These are phyloP conservation scores for Kurtzmaniella quercitrusa DNA, from an alignment of 1,139 yeast genomes.

Conservation along the genomic window DNA sequence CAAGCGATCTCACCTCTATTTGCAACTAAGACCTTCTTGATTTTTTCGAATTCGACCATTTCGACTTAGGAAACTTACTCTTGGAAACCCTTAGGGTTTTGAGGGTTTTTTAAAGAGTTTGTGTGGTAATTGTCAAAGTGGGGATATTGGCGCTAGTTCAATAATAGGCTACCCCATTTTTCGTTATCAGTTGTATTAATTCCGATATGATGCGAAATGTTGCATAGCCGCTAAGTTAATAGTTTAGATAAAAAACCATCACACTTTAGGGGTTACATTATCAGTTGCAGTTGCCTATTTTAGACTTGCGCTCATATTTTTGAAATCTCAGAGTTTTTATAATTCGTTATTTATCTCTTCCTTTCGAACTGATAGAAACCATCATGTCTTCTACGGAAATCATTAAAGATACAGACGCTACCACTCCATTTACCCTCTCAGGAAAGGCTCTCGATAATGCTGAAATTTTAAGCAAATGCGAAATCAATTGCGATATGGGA, in stretches of 20 bases:
- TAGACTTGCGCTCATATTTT: too few species aligned
- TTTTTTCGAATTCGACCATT: slow-evolving; percentile 10
- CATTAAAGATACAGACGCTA: slow-evolving; percentile 6
- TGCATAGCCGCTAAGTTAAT: background rate
- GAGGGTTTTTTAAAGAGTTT: background rate
- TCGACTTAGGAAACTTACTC: too few species aligned
- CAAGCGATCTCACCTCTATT: slow-evolving; percentile 48
- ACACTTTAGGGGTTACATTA: too few species aligned
- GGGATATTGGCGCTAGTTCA: background rate
- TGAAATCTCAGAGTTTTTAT: background rate
- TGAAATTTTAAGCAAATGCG: slow-evolving; percentile 15
- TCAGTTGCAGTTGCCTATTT: too few species aligned
- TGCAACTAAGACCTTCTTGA: slow-evolving; percentile 35
- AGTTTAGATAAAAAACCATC: too few species aligned
- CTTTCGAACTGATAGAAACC: background rate
- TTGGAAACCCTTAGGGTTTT: too few species aligned
- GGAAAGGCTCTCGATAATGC: slow-evolving; percentile 14
- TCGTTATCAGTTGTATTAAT: background rate
- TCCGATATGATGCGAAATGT: background rate
- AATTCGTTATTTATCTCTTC: background rate
- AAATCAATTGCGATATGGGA: slow-evolving; percentile 35
- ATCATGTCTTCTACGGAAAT: background rate
- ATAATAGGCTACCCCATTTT: background rate
- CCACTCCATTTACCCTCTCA: slow-evolving; percentile 8
- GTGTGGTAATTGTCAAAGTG: background rate